Conservation (phyloP, 768 basidiomycete genomes). For the Amanita inopinata region DNA sequence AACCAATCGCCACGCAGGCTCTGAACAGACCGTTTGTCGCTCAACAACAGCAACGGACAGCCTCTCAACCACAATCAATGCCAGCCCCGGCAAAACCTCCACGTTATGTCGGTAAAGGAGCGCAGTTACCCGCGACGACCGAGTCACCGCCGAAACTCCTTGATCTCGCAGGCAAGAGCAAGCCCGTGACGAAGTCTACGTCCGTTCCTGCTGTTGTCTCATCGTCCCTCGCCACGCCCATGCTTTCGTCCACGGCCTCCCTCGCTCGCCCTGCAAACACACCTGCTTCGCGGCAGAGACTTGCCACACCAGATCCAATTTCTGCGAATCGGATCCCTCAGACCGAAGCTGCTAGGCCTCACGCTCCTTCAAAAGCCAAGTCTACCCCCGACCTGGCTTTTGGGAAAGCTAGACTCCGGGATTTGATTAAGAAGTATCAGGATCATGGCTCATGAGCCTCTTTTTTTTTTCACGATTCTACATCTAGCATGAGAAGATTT, state of each 20-base stretch:
- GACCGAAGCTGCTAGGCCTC: neutral
- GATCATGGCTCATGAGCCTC: slow-evolving; percentile 19
- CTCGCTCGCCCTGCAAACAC: slow-evolving; percentile 41
- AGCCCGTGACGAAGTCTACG: slow-evolving; percentile 43
- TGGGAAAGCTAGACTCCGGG: slow-evolving; percentile 67
- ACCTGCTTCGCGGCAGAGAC: slow-evolving; percentile 3
- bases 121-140: neutral
- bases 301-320: neutral
- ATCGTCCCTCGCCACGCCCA: slow-evolving; percentile 64
- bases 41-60: neutral
- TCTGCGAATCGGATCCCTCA: neutral
- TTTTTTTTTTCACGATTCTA: slow-evolving; percentile 6
- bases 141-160: slow-evolving; percentile 10
- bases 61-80: neutral
- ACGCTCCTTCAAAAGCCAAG: slow-evolving; percentile 12
- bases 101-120: neutral
- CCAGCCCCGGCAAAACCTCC: neutral
- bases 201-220: slow-evolving; percentile 63
- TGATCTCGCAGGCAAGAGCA: slow-evolving; percentile 15
- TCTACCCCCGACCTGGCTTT: slow-evolving; percentile 46
- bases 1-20: neutral
- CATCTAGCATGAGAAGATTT: no score
- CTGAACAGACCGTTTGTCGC: neutral
- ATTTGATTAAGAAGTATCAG: slow-evolving; percentile 80
- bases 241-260: slow-evolving; percentile 68